phyloP scores from a whole-genome alignment of 2,329 filamentous ascomycete species.

The Trichoderma gracile region DNA sequence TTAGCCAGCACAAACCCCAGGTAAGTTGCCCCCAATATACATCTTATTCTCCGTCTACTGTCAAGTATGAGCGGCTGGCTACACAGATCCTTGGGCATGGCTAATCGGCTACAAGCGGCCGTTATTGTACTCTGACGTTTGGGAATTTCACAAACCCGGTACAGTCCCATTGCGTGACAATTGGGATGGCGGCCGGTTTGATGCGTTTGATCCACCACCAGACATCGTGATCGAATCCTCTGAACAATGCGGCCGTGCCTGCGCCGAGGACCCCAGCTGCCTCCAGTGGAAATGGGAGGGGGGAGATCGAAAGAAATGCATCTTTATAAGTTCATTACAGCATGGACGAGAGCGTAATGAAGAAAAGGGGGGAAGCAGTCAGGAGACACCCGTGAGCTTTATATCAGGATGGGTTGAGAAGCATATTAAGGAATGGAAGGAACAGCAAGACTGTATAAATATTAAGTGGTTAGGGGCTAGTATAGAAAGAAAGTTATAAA shows the following conservation, averaged over 20 bases:
- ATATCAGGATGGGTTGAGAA: constrained; percentile 36
- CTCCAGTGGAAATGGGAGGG: constrained; percentile 38
- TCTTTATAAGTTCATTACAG: constrained; percentile 34
- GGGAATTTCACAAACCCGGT: constrained; percentile 41
- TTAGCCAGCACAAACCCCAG: constrained; percentile 35
- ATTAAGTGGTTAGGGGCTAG: constrained; percentile 39
- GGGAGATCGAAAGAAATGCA: constrained; percentile 35
- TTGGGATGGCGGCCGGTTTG: constrained; percentile 39
- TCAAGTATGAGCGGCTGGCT: neutral
- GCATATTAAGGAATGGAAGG: constrained; percentile 34
- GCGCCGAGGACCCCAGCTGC: constrained; percentile 32
- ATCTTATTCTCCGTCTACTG: neutral
- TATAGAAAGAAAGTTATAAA: neutral
- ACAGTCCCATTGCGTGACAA: constrained; percentile 30
- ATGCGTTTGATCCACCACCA: constrained; percentile 33
- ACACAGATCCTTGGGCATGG: neutral
- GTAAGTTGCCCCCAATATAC: constrained; percentile 29
- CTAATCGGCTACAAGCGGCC: constrained; percentile 34
- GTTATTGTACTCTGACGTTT: constrained; percentile 42
- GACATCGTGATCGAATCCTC: constrained; percentile 33
- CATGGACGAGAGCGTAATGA: constrained; percentile 32
- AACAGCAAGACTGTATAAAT: constrained; percentile 32
- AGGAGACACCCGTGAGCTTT: constrained; percentile 33
- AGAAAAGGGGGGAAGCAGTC: constrained; percentile 29
- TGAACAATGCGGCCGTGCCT: constrained; percentile 35